These are phyloP conservation scores for Phytophthora chlamydospora DNA, from an alignment of 352 stramenopile genomes.

Conservation along the genomic window DNA sequence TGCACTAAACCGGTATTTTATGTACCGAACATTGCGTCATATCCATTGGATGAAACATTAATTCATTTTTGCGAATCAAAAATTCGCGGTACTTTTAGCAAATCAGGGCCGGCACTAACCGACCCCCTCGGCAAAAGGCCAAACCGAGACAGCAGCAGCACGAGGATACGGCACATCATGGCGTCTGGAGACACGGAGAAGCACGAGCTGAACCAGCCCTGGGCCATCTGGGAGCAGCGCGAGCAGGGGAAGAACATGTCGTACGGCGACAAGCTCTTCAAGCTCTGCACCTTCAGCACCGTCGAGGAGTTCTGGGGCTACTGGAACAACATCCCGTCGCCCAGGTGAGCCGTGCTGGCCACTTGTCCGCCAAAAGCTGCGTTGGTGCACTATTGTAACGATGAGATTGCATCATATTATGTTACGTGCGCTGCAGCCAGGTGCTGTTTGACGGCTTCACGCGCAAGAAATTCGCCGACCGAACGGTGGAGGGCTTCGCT, in stretches of 20 bases:
- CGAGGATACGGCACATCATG: constrained; percentile 24
- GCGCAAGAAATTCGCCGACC: constrained; percentile 92
- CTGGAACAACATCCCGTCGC: constrained; percentile 92
- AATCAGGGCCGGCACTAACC: constrained; percentile 16
- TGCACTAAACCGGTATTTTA: neutral
- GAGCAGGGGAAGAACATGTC: constrained; percentile 80
- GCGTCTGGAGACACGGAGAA: constrained; percentile 46
- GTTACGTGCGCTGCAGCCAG: constrained; percentile 40
- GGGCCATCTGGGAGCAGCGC: constrained; percentile 88
- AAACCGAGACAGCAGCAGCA: neutral
- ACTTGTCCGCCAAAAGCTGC: neutral
- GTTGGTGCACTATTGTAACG: neutral
- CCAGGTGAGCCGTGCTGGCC: constrained; percentile 51
- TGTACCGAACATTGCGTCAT: too few relatives aligned
- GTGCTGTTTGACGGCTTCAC: constrained; percentile 85
- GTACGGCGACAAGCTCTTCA: constrained; percentile 89
- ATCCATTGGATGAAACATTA: constrained; percentile 1
- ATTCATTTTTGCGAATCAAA: constrained; percentile 11
- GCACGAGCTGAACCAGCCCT: constrained; percentile 83
- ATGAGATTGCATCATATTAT: constrained; percentile 2
- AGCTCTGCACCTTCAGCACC: constrained; percentile 86
- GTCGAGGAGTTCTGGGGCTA: constrained; percentile 92
- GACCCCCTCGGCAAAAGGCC: constrained; percentile 10
- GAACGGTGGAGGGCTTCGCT: constrained; percentile 94
- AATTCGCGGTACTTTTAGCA: constrained; percentile 12